Conservation (phyloP, 192 early-diverging fungal genomes). For the Allomyces macrogynus region DNA sequence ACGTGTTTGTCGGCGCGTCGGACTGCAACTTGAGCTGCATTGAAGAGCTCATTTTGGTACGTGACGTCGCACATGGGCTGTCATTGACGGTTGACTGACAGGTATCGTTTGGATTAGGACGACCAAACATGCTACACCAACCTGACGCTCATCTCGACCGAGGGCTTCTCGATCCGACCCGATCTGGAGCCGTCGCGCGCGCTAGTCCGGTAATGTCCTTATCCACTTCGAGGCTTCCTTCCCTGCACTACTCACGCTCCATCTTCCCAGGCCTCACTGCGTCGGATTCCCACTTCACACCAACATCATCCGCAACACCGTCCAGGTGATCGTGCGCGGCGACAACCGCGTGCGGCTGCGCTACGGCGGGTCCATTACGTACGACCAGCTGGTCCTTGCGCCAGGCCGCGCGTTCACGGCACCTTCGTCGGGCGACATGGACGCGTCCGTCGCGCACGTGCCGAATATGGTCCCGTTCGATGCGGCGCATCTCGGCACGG, state of each 20-base stretch:
- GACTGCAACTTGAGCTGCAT: neutral
- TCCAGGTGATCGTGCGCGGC: too few relatives aligned
- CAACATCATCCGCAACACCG: too few relatives aligned
- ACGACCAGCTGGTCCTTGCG: neutral
- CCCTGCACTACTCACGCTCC: too few relatives aligned
- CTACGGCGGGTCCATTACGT: neutral
- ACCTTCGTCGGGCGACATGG: neutral
- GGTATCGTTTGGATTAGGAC: neutral
- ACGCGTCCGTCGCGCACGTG: neutral
- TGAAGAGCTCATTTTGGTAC: neutral
- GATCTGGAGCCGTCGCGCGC: too few relatives aligned
- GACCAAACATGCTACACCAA: neutral
- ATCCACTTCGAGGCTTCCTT: too few relatives aligned
- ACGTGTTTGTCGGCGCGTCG: neutral
- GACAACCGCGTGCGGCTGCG: neutral
- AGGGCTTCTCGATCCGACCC: neutral
- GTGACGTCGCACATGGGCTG: neutral
- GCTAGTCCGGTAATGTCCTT: too few relatives aligned
- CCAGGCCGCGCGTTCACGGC: neutral
- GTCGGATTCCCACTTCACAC: too few relatives aligned
- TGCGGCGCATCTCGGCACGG: neutral
- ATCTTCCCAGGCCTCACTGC: too few relatives aligned
- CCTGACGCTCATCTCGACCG: neutral
- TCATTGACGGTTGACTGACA: too few relatives aligned
- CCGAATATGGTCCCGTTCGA: neutral